Base-by-base conservation (phyloP, 129 eudicot species). In the Scalesia atractyloides region DNA sequence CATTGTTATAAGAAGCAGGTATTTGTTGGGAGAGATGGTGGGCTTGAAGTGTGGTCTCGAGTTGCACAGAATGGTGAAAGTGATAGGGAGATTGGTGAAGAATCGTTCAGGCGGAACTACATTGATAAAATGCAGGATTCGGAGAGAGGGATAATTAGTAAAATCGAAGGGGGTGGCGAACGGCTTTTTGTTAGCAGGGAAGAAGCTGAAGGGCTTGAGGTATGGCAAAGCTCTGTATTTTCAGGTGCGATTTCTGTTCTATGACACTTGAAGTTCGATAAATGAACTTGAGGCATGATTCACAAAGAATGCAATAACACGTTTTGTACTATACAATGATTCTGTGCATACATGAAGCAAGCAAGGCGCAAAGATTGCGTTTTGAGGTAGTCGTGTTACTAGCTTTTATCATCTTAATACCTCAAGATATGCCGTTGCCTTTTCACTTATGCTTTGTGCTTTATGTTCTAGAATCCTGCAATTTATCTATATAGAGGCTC, bases 191-290 rank as follows among this genome's bases (percentile, higher is more conserved):
- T 94, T 78, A 80, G 87, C 36, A 88, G 99, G 80, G 97, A 94
- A 78, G 77, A 86, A 72, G 93, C 84, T 7, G 99, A 94, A 73
- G 99, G 99, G 58, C 87, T 94, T 79, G 99, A 94, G 79, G 99
- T 94, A 51, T 94, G 99, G 99, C 87, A 94, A 72, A 94, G 96
- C 76, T 88, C 96, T 9, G 78, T 77, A 51, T 77, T 74, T 58
- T 89, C 96, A 0, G 96, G 91, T 33, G 80, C 78, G 2, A 74
- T 82, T 61, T 78, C 80, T 16, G 74, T 80, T 73, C 69, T 33
- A 53, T 88, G 80, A 90, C 77, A 15, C 49, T 2, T 7, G 30
- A 59, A 64, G 7, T 43, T 9, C 22, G 1, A 71, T 2, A 24
- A 24, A 73, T n/a, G 6, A 19, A n/a, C n/a, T 4, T 44, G 37